Evolutionary conservation across 108 stramenopile genomes (phyloP), one percentile per base, ranked within the genome.

Genomic region (Hondaea fermentalgiana): DNA sequence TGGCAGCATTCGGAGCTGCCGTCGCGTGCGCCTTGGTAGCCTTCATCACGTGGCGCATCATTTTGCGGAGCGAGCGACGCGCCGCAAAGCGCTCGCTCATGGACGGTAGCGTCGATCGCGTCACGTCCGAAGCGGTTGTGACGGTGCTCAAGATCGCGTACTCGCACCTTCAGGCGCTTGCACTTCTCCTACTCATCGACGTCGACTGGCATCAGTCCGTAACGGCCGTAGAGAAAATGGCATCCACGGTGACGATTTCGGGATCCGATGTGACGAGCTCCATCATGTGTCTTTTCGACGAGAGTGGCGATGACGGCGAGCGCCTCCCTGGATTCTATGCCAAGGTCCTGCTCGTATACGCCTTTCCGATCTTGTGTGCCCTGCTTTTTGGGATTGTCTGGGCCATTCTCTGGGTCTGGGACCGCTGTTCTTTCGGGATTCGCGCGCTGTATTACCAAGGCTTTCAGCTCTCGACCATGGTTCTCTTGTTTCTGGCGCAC

Each of bases 141-240:
- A 83, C 76, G 51, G 76, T 83, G n/a, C 45, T 83, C 25, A 83
- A 83, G 76, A 83, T 83, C 49, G 76, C 49, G 19, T 83, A 83
- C 51, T 83, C 76, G 51, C 76, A 83, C 51, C 51, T 83, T 6
- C 76, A 83, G 51, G 76, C 49, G 25, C n/a, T 83, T 16, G 12
- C 76, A 6, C 76, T 83, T 1, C 45, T 83, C 6, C 51, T 83
- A 0, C 44, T 17, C 17, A 53, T 83, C 23, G 51, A 83, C 1
- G 76, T 83, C n/a, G 76, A 83, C 76, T 83, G 76, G 76, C 45
- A 83, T 35, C 6, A 83, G 76, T 47, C 76, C 28, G 76, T 83
- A 12, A 47, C 10, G 6, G 76, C 49, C 17, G 51, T 83, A 4
- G 51, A 83, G 28, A 53, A 47, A 3, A 53, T 83, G 49, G 51